phyloP scores from a whole-genome alignment of 495 filamentous ascomycete species.

The Neurospora sublineolata region DNA sequence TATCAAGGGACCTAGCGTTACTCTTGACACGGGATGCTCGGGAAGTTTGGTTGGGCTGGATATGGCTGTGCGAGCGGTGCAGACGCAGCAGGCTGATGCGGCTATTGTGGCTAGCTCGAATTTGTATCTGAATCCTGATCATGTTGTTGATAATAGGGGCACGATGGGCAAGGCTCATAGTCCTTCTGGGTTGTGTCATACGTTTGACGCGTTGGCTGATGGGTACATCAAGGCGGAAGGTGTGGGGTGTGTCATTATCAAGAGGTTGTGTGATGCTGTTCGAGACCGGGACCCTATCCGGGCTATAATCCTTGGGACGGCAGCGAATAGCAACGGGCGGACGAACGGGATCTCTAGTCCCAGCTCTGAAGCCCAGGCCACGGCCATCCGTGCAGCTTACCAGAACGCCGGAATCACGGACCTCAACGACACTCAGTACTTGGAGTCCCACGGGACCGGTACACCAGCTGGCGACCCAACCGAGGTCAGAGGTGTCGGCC shows the following conservation, averaged over 20 bases:
- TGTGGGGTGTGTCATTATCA: conserved; percentile 28
- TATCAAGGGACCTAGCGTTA: conserved; percentile 27
- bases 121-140: conserved; percentile 13
- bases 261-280: conserved; percentile 38
- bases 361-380: conserved; percentile 35
- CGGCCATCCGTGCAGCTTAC: conserved; percentile 36
- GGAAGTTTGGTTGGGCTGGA: conserved; percentile 31
- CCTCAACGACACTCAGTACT: conserved; percentile 24
- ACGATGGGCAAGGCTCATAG: neutral
- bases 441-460: conserved; percentile 40
- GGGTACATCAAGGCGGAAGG: conserved; percentile 51
- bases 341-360: conserved; percentile 39
- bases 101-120: conserved; percentile 33
- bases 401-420: conserved; percentile 6
- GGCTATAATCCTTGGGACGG: conserved; percentile 40
- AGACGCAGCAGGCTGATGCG: conserved; percentile 24
- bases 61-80: conserved; percentile 29
- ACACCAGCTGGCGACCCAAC: conserved; percentile 39
- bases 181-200: conserved; percentile 19
- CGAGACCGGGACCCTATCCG: conserved; percentile 39
- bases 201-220: conserved; percentile 23
- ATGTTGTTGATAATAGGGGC: neutral
- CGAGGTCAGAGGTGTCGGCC: conserved; percentile 23
- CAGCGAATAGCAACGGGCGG: conserved; percentile 39
- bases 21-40: conserved; percentile 38